These are phyloP conservation scores for Bacidia rubella DNA, from an alignment of 495 filamentous ascomycete genomes.

Conservation along the genomic window DNA sequence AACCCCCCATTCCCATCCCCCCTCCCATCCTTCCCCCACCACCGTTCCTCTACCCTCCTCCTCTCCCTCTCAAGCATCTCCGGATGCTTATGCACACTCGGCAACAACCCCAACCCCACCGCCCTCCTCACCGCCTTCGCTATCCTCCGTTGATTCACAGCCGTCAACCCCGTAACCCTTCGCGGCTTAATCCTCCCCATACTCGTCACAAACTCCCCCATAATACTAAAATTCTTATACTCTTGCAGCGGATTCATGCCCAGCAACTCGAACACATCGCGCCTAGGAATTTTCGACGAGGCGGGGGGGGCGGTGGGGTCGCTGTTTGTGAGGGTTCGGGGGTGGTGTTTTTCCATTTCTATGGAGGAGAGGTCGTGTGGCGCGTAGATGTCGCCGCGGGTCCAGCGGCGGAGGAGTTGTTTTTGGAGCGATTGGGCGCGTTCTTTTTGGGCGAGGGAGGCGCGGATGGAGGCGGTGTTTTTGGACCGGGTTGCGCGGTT, in stretches of 20 bases:
- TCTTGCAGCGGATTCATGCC: slow-evolving; percentile 68
- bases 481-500: not conserved
- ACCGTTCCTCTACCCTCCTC: not conserved
- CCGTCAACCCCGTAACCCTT: slow-evolving; percentile 61
- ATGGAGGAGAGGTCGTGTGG: slow-evolving; percentile 69
- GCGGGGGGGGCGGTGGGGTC: too few relatives aligned
- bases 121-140: slow-evolving; percentile 82
- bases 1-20: not conserved
- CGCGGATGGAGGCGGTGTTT: slow-evolving; percentile 2
- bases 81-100: slow-evolving; percentile 85
- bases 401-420: slow-evolving; percentile 44
- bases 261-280: slow-evolving; percentile 68
- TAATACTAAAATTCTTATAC: slow-evolving; percentile 90
- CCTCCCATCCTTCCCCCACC: not conserved
- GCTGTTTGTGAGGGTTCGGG: too few relatives aligned
- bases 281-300: slow-evolving; percentile 13
- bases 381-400: slow-evolving; percentile 69
- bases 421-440: slow-evolving; percentile 21
- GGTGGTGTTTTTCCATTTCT: slow-evolving; percentile 60
- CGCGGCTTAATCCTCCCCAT: slow-evolving; percentile 75
- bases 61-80: slow-evolving; percentile 51
- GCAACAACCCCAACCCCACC: slow-evolving; percentile 82
- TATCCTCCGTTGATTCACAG: slow-evolving; percentile 82
- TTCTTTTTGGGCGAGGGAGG: not conserved
- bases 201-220: slow-evolving; percentile 74